phyloP scores from a whole-genome alignment of 192 early-diverging fungal genomes.

The Lunasporangiospora selenospora region DNA sequence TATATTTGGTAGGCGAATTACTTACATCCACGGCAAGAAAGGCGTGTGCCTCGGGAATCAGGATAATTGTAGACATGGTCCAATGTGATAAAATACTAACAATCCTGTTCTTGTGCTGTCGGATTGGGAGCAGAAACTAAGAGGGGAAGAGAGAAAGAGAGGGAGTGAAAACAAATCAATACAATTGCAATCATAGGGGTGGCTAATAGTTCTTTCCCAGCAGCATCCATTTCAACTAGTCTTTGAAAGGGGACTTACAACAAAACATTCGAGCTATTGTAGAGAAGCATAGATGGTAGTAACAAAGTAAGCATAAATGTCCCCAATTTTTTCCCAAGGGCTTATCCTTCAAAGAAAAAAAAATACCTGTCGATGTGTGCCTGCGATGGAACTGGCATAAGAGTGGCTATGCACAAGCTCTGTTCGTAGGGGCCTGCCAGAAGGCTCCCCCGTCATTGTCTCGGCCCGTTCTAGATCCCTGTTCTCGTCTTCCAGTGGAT shows the following conservation, averaged over 20 bases:
- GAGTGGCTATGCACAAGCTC: neutral
- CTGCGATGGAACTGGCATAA: slow-evolving; percentile 1
- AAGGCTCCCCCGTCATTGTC: no score
- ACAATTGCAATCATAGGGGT: no score
- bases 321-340: neutral
- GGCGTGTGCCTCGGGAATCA: slow-evolving; percentile 18
- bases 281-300: neutral
- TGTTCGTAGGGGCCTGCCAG: neutral
- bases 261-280: slow-evolving; percentile 15
- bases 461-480: no score
- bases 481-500: neutral
- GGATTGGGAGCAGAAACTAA: slow-evolving; percentile 21
- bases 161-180: no score
- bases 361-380: slow-evolving; percentile 9
- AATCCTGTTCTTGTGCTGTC: neutral
- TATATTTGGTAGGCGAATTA: no score
- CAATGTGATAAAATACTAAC: slow-evolving; percentile 15
- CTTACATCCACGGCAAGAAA: slow-evolving; percentile 25
- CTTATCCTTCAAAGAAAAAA: neutral
- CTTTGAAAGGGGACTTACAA: neutral
- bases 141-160: neutral
- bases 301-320: neutral
- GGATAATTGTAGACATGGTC: slow-evolving; percentile 28
- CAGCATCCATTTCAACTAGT: neutral
- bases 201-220: no score